Conservation (phyloP, 75 land plant species). For the Pseudotsuga menziesii region DNA sequence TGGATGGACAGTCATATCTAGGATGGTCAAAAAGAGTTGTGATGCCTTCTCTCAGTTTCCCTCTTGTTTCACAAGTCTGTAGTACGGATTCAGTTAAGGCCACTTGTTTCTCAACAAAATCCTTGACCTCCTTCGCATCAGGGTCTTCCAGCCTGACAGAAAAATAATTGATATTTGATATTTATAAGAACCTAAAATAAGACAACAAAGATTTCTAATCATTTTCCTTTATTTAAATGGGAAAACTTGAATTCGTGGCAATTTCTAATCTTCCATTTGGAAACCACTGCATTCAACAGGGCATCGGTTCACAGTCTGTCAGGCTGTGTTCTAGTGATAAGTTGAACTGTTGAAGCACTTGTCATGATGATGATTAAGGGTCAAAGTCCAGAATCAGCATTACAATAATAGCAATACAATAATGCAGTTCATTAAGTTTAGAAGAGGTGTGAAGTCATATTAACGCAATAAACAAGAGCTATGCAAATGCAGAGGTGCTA, state of each 20-base stretch:
- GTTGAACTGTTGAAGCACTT: no score
- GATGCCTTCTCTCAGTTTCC: conserved; percentile 50
- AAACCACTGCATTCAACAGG: no score
- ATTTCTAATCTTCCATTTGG: neutral
- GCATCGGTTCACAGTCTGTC: no score
- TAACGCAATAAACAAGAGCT: no score
- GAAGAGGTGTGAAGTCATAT: no score
- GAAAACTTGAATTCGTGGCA: neutral
- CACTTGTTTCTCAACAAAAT: conserved; percentile 80
- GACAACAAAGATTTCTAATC: neutral
- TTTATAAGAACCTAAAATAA: conserved; percentile 1
- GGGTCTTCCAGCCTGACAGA: conserved; percentile 87
- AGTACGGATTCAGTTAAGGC: conserved; percentile 56
- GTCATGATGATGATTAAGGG: no score
- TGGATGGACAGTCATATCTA: conserved; percentile 62
- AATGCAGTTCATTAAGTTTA: no score
- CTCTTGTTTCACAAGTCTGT: conserved; percentile 54
- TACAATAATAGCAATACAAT: no score
- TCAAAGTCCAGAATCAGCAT: no score
- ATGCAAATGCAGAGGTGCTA: no score
- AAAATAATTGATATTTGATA: neutral
- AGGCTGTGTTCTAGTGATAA: no score
- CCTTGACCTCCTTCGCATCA: conserved; percentile 71
- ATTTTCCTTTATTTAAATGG: neutral
- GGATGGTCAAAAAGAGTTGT: conserved; percentile 76